phyloP scores from a whole-genome alignment of 2,329 filamentous ascomycete species.

The Pestalotiopsis sp. region DNA sequence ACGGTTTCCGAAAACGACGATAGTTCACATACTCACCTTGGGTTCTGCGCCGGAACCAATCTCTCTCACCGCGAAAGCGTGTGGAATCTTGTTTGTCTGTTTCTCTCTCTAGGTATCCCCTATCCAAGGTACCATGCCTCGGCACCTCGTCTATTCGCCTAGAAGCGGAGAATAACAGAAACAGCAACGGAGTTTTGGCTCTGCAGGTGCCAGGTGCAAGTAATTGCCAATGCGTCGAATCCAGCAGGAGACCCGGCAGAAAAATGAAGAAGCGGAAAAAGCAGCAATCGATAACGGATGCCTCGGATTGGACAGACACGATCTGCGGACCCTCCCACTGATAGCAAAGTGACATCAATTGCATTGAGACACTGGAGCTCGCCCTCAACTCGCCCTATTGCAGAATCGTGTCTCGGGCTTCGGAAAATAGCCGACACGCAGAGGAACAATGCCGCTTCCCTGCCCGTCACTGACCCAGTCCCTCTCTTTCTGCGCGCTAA shows the following conservation, averaged over 20 bases:
- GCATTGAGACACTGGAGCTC: background rate
- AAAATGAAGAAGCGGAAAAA: background rate
- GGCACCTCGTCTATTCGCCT: background rate
- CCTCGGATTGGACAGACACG: background rate
- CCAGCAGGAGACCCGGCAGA: background rate
- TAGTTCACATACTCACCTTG: background rate
- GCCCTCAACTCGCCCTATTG: background rate
- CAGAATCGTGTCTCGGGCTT: constrained; percentile 2
- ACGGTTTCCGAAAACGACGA: background rate
- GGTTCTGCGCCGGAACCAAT: background rate
- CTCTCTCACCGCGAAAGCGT: background rate
- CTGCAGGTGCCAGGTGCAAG: background rate
- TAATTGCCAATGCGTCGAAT: background rate
- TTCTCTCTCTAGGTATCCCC: background rate
- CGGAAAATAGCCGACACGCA: background rate
- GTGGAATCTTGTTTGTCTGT: constrained; percentile 6
- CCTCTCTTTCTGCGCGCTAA: background rate
- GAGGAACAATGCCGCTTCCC: constrained; percentile 5
- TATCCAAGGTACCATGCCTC: background rate
- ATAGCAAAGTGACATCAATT: background rate
- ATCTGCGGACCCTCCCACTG: constrained; percentile 1
- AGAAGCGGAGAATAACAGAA: background rate
- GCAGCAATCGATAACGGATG: background rate
- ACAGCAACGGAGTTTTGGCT: background rate
- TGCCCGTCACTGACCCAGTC: background rate